A percentile compares a stretch with the other conserved stretches of the same genome.
Evolutionary conservation across 768 basidiomycete species (phyloP).

Genomic region (Rhizopogon salebrosus): DNA sequence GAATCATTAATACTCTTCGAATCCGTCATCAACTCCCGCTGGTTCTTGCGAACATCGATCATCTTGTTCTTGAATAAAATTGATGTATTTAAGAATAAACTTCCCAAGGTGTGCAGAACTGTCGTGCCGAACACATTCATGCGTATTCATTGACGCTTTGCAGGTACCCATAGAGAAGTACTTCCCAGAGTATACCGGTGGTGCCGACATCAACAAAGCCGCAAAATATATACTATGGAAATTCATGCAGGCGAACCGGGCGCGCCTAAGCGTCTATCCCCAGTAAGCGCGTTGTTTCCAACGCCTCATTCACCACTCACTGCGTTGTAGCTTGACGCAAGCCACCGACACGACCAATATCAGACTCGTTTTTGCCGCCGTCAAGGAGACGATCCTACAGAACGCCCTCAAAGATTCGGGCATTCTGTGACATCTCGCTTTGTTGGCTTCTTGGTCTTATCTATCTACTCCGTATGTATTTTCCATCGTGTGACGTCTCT

Average conservation of each 20-base stretch:
- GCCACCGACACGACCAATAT: conserved; percentile 88
- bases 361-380: conserved; percentile 75
- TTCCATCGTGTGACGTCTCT: background rate
- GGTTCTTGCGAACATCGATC: conserved; percentile 65
- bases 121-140: background rate
- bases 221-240: conserved; percentile 94
- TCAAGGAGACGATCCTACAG: conserved; percentile 91
- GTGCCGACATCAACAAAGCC: conserved; percentile 87
- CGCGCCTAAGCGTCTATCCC: conserved; percentile 82
- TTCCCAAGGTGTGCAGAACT: conserved; percentile 39
- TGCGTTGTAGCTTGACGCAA: conserved; percentile 59
- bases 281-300: conserved; percentile 52
- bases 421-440: conserved; percentile 46
- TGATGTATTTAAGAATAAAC: conserved; percentile 71
- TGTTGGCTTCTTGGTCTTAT: background rate
- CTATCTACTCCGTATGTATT: conserved; percentile 23
- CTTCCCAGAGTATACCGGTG: conserved; percentile 88
- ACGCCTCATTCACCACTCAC: background rate
- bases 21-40: conserved; percentile 72
- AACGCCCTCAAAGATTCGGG: conserved; percentile 84
- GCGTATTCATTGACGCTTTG: background rate
- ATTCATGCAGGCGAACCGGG: conserved; percentile 89
- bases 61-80: conserved; percentile 72
- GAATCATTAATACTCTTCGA: conserved; percentile 75
- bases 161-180: conserved; percentile 72